Percentiles rank a stretch among this genome's conserved stretches.
Conservation (phyloP, 129 eudicot species). For the Scalesia atractyloides region DNA sequence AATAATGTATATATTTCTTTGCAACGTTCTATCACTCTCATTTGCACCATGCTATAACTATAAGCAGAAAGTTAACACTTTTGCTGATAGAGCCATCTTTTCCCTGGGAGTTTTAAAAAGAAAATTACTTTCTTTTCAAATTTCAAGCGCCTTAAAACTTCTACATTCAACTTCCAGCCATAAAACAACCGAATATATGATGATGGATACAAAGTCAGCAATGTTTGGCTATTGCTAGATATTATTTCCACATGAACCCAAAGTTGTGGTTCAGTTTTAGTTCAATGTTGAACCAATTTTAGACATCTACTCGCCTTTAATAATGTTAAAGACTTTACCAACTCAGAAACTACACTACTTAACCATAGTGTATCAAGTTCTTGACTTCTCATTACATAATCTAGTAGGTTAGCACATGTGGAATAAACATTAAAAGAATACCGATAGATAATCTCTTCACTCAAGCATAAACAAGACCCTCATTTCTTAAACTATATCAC, state of each 20-base stretch:
- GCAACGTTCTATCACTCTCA: background rate
- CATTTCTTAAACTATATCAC: background rate
- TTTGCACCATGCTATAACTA: background rate
- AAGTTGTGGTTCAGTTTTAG: background rate
- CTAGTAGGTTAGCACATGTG: conserved; percentile 1
- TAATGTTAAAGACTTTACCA: background rate
- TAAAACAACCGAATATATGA: conserved; percentile 1
- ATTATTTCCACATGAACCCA: background rate
- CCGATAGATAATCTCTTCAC: background rate
- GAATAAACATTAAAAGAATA: background rate
- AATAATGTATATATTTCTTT: background rate
- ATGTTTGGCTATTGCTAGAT: background rate
- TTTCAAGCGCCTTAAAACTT: background rate
- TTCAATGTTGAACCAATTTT: background rate
- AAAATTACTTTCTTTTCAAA: background rate
- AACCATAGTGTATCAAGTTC: conserved; percentile 5
- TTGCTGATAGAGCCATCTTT: background rate
- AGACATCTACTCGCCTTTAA: background rate
- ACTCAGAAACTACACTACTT: conserved; percentile 4
- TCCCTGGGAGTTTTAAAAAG: background rate
- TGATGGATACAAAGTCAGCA: background rate
- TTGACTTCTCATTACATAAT: conserved; percentile 2
- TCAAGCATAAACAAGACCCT: background rate
- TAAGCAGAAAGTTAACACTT: background rate
- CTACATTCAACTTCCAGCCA: background rate